Percentiles rank a stretch among this genome's conserved stretches.
Evolutionary conservation across 1,284 basidiomycete species (phyloP).

Genomic region (Wolfiporia cocos): DNA sequence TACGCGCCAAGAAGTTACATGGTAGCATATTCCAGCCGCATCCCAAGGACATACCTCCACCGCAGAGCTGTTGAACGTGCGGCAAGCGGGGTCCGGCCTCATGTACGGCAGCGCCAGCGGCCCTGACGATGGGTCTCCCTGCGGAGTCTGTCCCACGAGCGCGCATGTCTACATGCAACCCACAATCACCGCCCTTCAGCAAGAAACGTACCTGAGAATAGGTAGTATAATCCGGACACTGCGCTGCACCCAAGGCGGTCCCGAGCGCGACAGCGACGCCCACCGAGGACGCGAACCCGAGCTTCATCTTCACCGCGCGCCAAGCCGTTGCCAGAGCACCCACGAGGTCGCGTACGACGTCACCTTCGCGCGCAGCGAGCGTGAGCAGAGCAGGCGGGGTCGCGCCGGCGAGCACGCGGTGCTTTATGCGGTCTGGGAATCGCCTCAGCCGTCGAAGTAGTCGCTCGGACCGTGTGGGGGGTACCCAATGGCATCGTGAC

Average conservation of each 20-base stretch:
- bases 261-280: constrained; percentile 13
- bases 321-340: constrained; percentile 3
- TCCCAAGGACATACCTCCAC: constrained; percentile 45
- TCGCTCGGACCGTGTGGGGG: constrained; percentile 11
- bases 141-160: constrained; percentile 42
- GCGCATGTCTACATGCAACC: too few relatives aligned
- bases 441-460: constrained; percentile 7
- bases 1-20: neutral
- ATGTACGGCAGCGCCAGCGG: constrained; percentile 63
- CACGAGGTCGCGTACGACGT: too few relatives aligned
- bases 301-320: constrained; percentile 17
- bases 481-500: constrained; percentile 12
- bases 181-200: too few relatives aligned
- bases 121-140: constrained; percentile 52
- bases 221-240: constrained; percentile 58
- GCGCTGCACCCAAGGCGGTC: constrained; percentile 25
- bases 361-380: too few relatives aligned
- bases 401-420: neutral
- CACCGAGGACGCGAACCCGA: constrained; percentile 13
- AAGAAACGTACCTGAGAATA: constrained; percentile 56
- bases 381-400: too few relatives aligned
- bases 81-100: constrained; percentile 59
- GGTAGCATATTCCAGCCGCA: neutral
- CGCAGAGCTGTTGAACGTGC: constrained; percentile 68
- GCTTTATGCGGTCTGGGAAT: constrained; percentile 8